phyloP scores from a whole-genome alignment of 2,329 filamentous ascomycete genomes.

The Penicillium sp. region DNA sequence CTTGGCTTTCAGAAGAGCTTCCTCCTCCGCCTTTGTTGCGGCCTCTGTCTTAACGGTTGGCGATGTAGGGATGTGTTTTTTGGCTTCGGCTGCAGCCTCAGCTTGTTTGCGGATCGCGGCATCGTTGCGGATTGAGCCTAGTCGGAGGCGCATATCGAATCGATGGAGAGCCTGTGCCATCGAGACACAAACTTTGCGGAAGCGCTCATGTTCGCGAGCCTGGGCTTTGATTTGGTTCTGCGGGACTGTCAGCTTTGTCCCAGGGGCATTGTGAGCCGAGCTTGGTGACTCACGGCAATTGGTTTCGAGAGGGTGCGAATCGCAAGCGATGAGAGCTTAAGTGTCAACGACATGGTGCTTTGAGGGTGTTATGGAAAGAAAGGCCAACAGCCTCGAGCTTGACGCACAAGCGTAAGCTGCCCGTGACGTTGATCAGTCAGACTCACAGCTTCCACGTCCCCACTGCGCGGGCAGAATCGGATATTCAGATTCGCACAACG shows the following conservation, averaged over 20 bases:
- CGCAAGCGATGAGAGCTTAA: conserved; percentile 66
- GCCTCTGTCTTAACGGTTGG: conserved; percentile 65
- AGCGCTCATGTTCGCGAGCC: conserved; percentile 68
- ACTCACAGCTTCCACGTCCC: neutral
- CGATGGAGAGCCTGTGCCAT: conserved; percentile 66
- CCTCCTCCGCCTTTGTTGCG: conserved; percentile 59
- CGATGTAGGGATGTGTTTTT: conserved; percentile 53
- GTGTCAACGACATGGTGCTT: conserved; percentile 61
- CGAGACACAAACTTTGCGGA: conserved; percentile 61
- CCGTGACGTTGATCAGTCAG: conserved; percentile 13
- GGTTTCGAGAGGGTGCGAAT: conserved; percentile 69
- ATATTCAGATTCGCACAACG: no score
- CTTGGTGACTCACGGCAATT: conserved; percentile 57
- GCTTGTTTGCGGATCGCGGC: conserved; percentile 51
- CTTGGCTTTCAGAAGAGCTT: conserved; percentile 47
- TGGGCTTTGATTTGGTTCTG: conserved; percentile 69
- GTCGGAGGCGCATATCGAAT: conserved; percentile 67
- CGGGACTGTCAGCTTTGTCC: conserved; percentile 24
- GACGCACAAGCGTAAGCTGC: conserved; percentile 11
- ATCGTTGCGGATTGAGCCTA: conserved; percentile 65
- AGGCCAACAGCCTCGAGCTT: conserved; percentile 10
- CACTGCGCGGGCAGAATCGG: neutral
- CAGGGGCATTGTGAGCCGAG: neutral
- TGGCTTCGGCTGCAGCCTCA: conserved; percentile 57
- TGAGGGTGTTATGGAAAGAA: neutral